Evolutionary conservation across 2,329 filamentous ascomycete genomes (phyloP), one percentile per base, ranked within the genome.

Genomic region (Colletotrichum lupini): DNA sequence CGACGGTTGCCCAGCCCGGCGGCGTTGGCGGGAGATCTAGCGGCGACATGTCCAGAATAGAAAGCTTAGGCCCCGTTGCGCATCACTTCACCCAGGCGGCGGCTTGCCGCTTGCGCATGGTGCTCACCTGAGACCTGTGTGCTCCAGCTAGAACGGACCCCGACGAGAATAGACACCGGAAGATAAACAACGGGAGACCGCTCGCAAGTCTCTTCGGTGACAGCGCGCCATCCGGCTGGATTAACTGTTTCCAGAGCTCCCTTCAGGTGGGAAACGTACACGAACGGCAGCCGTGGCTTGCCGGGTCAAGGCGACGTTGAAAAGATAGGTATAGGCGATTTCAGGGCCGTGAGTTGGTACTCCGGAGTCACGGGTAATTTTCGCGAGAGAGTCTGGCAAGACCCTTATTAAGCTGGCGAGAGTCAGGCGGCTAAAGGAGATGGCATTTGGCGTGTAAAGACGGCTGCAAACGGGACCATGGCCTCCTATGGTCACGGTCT

Each of bases 111-210:
- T 71, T 66, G 56, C 71, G 61, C 67, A 66, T 42, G 19, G 46
- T 69, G 42, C 55, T 66, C 71, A 71, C 71, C 71, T 73, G 71
- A 73, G 71, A 70, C 71, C 49, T 57, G 24, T 42, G 65, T 42
- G 42, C 42, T 42, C 46, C 56, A 55, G 55, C 42, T 32, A 69
- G 56, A 46, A 32, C 19, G 22, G 28, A n/a, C 11, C 28, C 49
- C 26, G 60, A 52, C 56, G 37, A 71, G 55, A 60, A 70, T 53
- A 70, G 22, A 28, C 56, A 61, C 52, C 52, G 24, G 26, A 70
- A 35, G 30, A 70, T 42, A 73, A 28, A 28, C 49, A 66, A 56
- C 30, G 42, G 5, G n/a, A 35, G 46, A 24, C 30, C 26, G 32
- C 37, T 60, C 24, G 26, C 30, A 35, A 62, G 66, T 42, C 52